Evolutionary conservation across 768 basidiomycete species (phyloP).

Genomic region (Russula olivacea): DNA sequence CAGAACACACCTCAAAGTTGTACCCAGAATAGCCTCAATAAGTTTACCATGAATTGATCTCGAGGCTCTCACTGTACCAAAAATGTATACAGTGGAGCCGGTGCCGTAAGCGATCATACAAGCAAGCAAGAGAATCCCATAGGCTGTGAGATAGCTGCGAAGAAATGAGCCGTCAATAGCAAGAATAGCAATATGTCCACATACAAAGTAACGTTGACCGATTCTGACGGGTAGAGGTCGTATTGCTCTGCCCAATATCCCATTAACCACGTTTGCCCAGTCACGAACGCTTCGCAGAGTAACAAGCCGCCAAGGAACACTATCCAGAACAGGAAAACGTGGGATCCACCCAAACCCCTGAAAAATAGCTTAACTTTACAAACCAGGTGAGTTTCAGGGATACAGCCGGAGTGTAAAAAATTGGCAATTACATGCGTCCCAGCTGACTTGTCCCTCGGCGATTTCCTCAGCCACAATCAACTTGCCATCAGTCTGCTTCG

Average conservation of each 20-base stretch:
- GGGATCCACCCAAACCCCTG: constrained; percentile 28
- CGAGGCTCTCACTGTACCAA: constrained; percentile 49
- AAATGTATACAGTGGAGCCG: constrained; percentile 38
- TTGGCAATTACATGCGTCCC: constrained; percentile 35
- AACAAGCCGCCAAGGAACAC: constrained; percentile 24
- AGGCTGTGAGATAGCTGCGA: constrained; percentile 45
- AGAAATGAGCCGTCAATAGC: neutral
- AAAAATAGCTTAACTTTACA: constrained; percentile 32
- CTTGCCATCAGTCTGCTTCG: constrained; percentile 42
- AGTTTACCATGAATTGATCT: constrained; percentile 47
- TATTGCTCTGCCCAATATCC: constrained; percentile 45
- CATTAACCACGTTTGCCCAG: constrained; percentile 39
- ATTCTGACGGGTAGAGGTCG: constrained; percentile 30
- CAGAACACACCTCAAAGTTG: constrained; percentile 54
- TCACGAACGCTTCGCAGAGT: constrained; percentile 26
- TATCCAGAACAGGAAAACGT: constrained; percentile 33
- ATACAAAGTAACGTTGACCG: constrained; percentile 35
- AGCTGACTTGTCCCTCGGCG: constrained; percentile 52
- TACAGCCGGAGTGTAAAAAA: neutral
- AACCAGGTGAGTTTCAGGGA: constrained; percentile 16
- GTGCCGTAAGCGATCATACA: constrained; percentile 32
- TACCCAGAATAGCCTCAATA: constrained; percentile 48
- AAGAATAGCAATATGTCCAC: constrained; percentile 9
- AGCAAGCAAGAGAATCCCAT: constrained; percentile 35
- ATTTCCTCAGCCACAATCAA: constrained; percentile 64